A percentile compares a stretch with the other conserved stretches of the same genome.
phyloP scores from a whole-genome alignment of 768 basidiomycete species.

The Tephrocybe rancida region DNA sequence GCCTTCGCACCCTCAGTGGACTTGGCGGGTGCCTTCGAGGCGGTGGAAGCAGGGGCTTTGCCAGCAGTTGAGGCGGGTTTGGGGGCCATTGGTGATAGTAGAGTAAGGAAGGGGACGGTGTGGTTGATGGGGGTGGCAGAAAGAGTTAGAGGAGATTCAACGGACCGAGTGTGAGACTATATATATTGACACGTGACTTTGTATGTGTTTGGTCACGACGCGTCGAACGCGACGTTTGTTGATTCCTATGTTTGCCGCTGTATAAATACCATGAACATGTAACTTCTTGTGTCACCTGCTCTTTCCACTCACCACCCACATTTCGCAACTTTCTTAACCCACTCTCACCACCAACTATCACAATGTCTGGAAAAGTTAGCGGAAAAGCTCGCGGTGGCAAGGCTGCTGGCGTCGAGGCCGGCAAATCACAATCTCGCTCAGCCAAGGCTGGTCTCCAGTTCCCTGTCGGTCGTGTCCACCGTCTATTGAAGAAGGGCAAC shows the following conservation, averaged over 20 bases:
- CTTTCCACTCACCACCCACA: constrained; percentile 8
- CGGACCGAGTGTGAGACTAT: constrained; percentile 23
- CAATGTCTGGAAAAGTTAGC: constrained; percentile 39
- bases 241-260: constrained; percentile 16
- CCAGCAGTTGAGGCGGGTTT: constrained; percentile 86
- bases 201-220: constrained; percentile 36
- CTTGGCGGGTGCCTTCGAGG: constrained; percentile 77
- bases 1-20: constrained; percentile 64
- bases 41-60: constrained; percentile 73
- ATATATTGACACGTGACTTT: constrained; percentile 40
- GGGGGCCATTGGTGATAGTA: constrained; percentile 51
- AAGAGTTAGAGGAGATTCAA: constrained; percentile 20
- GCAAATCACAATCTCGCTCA: constrained; percentile 63
- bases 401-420: constrained; percentile 36
- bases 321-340: constrained; percentile 11
- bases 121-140: constrained; percentile 21
- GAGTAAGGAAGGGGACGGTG: constrained; percentile 9
- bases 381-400: constrained; percentile 36
- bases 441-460: constrained; percentile 70
- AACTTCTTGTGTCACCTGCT: not conserved
- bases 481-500: constrained; percentile 76
- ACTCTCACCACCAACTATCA: constrained; percentile 3
- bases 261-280: constrained; percentile 28
- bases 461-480: constrained; percentile 84
- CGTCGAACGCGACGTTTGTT: constrained; percentile 42